Evolutionary conservation across 2,329 filamentous ascomycete species (phyloP), one percentile per base, ranked within the genome.

Genomic region (Seiridium unicorne): DNA sequence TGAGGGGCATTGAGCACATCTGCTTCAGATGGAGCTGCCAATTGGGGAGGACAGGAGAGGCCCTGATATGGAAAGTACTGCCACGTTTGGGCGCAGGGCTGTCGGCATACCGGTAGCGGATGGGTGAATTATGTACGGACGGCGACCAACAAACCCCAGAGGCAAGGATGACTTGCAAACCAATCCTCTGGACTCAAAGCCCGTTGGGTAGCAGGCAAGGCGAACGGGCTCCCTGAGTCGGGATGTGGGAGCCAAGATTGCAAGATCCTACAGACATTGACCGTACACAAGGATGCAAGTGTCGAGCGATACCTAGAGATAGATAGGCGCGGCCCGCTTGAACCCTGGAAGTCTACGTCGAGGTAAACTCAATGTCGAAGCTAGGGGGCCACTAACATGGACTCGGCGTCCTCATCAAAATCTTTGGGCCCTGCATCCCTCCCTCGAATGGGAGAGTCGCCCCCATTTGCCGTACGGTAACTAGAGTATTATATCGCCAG

Each of bases 301-400:
- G 18, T 26, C 18, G 18, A 26, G 18, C 18, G 18, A 26, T 26
- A 26, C 18, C 18, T 26, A 26, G 18, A 26, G 18, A 26, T 26
- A 53, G 49, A 53, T 53, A 38, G 49, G 49, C 35, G 49, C 49
- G 49, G 49, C 49, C 49, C 49, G 49, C 49, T 36, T 38, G 49
- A 53, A 53, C 49, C 49, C 49, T 53, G 32, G 34, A 53, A 53
- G 34, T 53, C 49, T 53, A 53, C 35, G 18, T 26, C 18, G 18
- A 26, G 18, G 18, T 35, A 53, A 35, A 35, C 32, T 35, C 49
- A 35, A 18, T 35, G 49, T 32, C 34, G 46, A 26, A 9, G 38
- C 49, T 53, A 53, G 34, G 35, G 35, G 10, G 5, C 34, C 49
- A 53, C 49, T 53, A 35, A 36, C 18, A 36, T 35, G 32, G 32